phyloP scores from a whole-genome alignment of 2,329 filamentous ascomycete genomes.

The Botrytis byssoidea region DNA sequence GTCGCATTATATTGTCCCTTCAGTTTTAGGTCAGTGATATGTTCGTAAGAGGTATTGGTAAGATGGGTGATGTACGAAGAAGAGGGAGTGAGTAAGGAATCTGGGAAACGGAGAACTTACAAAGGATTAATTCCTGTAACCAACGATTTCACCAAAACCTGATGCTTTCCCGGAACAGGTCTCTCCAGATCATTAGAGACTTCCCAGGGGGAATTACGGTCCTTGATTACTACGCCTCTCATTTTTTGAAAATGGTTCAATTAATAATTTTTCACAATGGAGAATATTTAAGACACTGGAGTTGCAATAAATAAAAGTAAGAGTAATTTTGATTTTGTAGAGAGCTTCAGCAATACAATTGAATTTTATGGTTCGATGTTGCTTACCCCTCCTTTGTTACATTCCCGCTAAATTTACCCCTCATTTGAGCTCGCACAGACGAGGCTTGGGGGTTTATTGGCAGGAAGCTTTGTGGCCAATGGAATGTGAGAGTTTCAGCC shows the following conservation, averaged over 20 bases:
- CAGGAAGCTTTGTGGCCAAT: constrained; percentile 1
- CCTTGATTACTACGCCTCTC: constrained; percentile 10
- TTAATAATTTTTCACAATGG: not conserved
- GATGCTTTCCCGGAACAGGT: constrained; percentile 38
- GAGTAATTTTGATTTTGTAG: not conserved
- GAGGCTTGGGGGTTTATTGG: not conserved
- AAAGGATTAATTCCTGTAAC: constrained; percentile 42
- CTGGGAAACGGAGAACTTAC: constrained; percentile 34
- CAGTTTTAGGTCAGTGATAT: too few species aligned
- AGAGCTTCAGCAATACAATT: not conserved
- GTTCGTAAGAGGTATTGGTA: too few species aligned
- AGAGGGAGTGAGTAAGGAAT: not conserved
- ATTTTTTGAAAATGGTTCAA: not conserved
- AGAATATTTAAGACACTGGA: too few species aligned
- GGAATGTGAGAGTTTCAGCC: not conserved
- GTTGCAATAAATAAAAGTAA: not conserved
- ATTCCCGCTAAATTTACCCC: constrained; percentile 10
- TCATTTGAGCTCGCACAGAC: constrained; percentile 6
- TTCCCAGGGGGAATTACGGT: not conserved
- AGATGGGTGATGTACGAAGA: not conserved
- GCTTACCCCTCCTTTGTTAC: constrained; percentile 17
- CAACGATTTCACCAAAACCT: constrained; percentile 42
- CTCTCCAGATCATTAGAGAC: constrained; percentile 28
- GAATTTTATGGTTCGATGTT: constrained; percentile 6
- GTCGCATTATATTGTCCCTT: constrained; percentile 40